Conservation (phyloP, 179 eudicot genomes). For the Carnegiea gigantea region DNA sequence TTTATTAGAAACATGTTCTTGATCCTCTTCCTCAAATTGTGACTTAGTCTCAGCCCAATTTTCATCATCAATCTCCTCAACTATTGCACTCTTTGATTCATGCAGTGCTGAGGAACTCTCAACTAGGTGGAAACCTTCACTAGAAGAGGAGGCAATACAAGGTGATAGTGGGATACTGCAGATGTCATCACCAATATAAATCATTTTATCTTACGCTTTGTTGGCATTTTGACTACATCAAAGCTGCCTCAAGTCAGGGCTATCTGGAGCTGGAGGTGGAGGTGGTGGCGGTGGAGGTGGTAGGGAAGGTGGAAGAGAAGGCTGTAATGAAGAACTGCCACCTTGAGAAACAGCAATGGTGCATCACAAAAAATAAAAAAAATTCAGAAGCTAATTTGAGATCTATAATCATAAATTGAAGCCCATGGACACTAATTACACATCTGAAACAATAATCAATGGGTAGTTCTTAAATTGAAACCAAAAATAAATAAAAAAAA, state of each 20-base stretch:
- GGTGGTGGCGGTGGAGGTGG: conserved; percentile 74
- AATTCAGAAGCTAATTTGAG: no score
- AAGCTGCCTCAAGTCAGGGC: conserved; percentile 55
- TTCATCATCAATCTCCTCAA: conserved; percentile 60
- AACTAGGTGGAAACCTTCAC: conserved; percentile 58
- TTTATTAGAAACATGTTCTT: conserved; percentile 30
- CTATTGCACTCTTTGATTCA: conserved; percentile 28
- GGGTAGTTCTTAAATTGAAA: no score
- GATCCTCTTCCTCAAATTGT: conserved; percentile 62
- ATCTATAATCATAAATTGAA: no score
- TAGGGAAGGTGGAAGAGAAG: conserved; percentile 72
- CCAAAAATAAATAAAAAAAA: no score
- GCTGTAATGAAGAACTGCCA: conserved; percentile 70
- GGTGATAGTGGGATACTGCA: conserved; percentile 1
- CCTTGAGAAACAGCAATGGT: no score
- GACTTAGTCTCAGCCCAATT: conserved; percentile 71
- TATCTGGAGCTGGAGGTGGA: conserved; percentile 39
- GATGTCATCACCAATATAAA: conserved; percentile 43
- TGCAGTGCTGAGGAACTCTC: conserved; percentile 37
- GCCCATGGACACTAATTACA: no score
- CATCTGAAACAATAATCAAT: no score
- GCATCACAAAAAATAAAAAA: no score
- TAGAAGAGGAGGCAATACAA: conserved; percentile 30
- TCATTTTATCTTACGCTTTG: conserved; percentile 35
- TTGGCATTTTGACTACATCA: conserved; percentile 11